These are phyloP conservation scores for Phylloporus sp. DNA, from an alignment of 768 basidiomycete genomes.

Conservation along the genomic window DNA sequence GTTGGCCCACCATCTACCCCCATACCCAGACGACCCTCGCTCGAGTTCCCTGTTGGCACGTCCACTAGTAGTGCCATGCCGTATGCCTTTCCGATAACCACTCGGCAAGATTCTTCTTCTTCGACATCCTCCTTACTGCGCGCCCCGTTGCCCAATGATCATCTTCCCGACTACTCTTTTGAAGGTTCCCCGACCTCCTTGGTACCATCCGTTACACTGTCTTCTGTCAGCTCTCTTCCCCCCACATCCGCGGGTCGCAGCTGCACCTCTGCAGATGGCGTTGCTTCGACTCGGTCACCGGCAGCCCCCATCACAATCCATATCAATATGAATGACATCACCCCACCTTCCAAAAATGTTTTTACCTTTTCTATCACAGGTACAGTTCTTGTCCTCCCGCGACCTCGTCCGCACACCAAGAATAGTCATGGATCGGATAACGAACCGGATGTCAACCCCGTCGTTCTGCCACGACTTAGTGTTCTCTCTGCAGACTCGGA, in stretches of 20 bases:
- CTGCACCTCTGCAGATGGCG: conserved; percentile 34
- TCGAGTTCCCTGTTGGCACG: conserved; percentile 38
- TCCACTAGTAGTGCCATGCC: conserved; percentile 17
- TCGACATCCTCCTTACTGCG: conserved; percentile 66
- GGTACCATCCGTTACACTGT: conserved; percentile 38
- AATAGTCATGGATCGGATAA: conserved; percentile 20
- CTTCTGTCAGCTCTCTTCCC: conserved; percentile 37
- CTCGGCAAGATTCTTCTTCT: conserved; percentile 38
- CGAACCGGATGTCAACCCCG: conserved; percentile 41
- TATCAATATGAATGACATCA: conserved; percentile 74
- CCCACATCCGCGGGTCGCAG: conserved; percentile 32
- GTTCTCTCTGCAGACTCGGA: conserved; percentile 66
- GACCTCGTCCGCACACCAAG: conserved; percentile 25
- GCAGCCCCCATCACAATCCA: conserved; percentile 65
- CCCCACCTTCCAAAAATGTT: conserved; percentile 55
- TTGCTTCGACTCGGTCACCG: conserved; percentile 37
- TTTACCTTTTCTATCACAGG: conserved; percentile 67
- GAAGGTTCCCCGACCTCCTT: conserved; percentile 56
- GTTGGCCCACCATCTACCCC: conserved; percentile 39
- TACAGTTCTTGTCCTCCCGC: conserved; percentile 55
- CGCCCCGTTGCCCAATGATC: conserved; percentile 63
- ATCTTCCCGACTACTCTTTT: conserved; percentile 70
- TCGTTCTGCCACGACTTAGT: conserved; percentile 63
- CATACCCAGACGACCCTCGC: conserved; percentile 44
- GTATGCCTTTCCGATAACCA: conserved; percentile 21